Percentiles rank a stretch among this genome's conserved stretches.
Conservation (phyloP, 2,329 filamentous ascomycete genomes). For the Talaromyces sp. region DNA sequence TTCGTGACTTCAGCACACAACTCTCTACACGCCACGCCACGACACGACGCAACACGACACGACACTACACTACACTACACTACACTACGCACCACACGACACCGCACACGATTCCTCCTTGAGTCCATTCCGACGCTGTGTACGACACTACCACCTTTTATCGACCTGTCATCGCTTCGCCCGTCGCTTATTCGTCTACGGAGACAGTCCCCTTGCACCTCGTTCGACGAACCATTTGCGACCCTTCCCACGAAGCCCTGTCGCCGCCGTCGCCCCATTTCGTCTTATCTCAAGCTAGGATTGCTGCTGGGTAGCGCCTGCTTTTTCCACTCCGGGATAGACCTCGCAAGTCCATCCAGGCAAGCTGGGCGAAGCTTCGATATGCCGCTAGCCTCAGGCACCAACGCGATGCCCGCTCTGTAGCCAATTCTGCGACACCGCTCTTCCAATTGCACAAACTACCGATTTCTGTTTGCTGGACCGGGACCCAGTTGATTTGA, state of each 20-base stretch:
- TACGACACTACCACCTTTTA: neutral
- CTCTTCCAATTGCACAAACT: slow-evolving; percentile 21
- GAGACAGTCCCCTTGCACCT: neutral
- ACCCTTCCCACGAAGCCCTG: neutral
- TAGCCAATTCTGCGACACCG: slow-evolving; percentile 37
- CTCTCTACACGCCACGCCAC: neutral
- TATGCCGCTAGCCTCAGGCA: slow-evolving; percentile 36
- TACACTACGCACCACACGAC: neutral
- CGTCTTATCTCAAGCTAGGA: neutral
- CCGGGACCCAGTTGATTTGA: slow-evolving; percentile 2
- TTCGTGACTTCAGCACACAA: neutral
- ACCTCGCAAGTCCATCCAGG: slow-evolving; percentile 14
- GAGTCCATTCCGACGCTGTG: neutral
- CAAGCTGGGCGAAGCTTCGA: slow-evolving; percentile 20
- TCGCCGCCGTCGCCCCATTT: neutral
- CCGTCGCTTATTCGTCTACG: neutral
- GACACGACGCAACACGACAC: too few relatives aligned
- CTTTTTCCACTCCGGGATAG: slow-evolving; percentile 2
- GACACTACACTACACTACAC: neutral
- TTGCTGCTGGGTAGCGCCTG: neutral
- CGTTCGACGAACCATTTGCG: neutral
- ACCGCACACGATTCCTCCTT: neutral
- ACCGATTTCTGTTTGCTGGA: slow-evolving; percentile 1
- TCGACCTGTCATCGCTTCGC: neutral
- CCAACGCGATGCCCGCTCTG: slow-evolving; percentile 37